phyloP scores from a whole-genome alignment of 179 eudicot species.

The Amaranthus tricolor region DNA sequence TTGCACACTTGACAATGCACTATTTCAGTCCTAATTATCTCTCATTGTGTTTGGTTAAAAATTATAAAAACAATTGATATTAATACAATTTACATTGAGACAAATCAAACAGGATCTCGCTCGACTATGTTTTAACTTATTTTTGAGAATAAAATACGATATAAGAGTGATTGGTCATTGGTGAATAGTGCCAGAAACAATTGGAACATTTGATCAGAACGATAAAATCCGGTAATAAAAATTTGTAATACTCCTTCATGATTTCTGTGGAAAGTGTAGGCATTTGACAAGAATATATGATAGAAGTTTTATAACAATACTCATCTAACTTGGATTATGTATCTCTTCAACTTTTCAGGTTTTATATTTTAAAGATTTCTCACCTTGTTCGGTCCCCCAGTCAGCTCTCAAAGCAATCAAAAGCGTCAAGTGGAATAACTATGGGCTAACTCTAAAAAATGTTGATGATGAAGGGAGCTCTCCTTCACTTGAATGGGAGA shows the following conservation, averaged over 20 bases:
- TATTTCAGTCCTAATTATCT: no score
- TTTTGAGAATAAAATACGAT: no score
- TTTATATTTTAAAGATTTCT: constrained; percentile 71
- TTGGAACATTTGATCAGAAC: no score
- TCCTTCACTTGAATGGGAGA: constrained; percentile 76
- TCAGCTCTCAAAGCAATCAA: constrained; percentile 58
- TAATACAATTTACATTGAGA: no score
- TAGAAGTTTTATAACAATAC: background rate
- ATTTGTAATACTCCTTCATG: background rate
- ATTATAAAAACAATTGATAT: no score
- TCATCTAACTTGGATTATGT: constrained; percentile 19
- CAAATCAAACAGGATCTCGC: no score
- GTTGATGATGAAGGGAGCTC: constrained; percentile 47
- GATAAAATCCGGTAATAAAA: background rate
- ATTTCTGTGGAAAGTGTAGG: background rate
- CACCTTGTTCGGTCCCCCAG: constrained; percentile 51
- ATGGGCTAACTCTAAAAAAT: constrained; percentile 56
- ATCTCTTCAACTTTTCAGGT: constrained; percentile 41
- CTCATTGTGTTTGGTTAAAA: no score
- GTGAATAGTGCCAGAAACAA: no score
- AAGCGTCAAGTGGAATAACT: constrained; percentile 73
- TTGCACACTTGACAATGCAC: no score
- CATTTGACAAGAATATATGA: background rate
- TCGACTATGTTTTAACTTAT: no score
- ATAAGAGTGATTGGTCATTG: no score